A percentile compares a stretch with the other conserved stretches of the same genome.
Evolutionary conservation across 169 alveolate genomes (phyloP).

Genomic region (Eimeria sp.): DNA sequence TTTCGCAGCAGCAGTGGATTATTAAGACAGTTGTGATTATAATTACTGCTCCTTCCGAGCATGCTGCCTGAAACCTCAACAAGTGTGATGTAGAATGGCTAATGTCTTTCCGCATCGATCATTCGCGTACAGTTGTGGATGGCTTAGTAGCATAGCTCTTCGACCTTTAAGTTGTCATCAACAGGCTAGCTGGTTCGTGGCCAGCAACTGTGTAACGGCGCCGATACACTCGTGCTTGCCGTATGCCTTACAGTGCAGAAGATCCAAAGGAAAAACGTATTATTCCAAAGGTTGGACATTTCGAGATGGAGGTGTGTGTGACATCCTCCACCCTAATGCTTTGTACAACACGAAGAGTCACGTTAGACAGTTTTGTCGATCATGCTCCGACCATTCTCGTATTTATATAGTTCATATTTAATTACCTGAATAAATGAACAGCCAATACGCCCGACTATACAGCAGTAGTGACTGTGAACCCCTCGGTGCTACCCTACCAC

Average conservation of each 20-base stretch:
- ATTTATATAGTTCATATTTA: neutral
- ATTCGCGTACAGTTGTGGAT: neutral
- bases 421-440: neutral
- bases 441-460: neutral
- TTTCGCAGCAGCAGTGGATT: too few relatives aligned
- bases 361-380: too few relatives aligned
- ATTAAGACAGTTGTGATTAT: too few relatives aligned
- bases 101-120: neutral
- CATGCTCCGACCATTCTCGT: neutral
- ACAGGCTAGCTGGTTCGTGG: neutral
- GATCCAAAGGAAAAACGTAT: constrained; percentile 84
- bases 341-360: too few relatives aligned
- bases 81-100: neutral
- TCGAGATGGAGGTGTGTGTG: constrained; percentile 84
- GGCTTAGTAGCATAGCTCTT: neutral
- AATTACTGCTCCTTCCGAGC: neutral
- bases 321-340: neutral
- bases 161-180: neutral
- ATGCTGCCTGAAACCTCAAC: neutral
- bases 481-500: neutral
- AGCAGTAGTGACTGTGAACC: neutral
- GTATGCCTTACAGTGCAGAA: constrained; percentile 66
- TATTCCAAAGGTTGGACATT: constrained; percentile 85
- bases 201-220: neutral
- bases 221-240: neutral